Percentiles rank a stretch among this genome's conserved stretches.
Evolutionary conservation across 2,329 filamentous ascomycete species (phyloP).

Genomic region (Fusarium xylarioides): DNA sequence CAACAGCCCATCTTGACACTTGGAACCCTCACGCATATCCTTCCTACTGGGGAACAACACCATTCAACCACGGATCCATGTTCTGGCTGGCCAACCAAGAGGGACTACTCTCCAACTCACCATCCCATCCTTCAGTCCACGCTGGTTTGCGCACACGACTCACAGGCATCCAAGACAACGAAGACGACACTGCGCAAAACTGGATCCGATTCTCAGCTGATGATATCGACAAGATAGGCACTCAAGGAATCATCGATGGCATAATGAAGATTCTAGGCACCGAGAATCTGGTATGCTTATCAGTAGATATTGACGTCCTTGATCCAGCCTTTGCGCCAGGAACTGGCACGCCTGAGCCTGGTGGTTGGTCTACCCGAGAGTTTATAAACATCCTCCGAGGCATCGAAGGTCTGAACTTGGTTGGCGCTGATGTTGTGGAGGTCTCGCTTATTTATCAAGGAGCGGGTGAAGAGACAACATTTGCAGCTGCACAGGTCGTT

Average conservation of each 20-base stretch:
- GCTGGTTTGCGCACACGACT: slow-evolving; percentile 83
- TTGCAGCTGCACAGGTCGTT: slow-evolving; percentile 84
- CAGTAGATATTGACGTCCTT: slow-evolving; percentile 83
- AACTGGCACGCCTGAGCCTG: slow-evolving; percentile 88
- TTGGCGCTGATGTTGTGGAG: slow-evolving; percentile 91
- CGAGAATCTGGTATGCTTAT: slow-evolving; percentile 82
- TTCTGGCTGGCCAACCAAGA: slow-evolving; percentile 89
- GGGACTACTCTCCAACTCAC: slow-evolving; percentile 76
- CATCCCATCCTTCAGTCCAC: slow-evolving; percentile 77
- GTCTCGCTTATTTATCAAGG: slow-evolving; percentile 84
- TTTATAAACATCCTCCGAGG: slow-evolving; percentile 84
- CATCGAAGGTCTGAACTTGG: slow-evolving; percentile 82
- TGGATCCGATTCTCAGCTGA: slow-evolving; percentile 83
- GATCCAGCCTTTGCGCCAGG: slow-evolving; percentile 75
- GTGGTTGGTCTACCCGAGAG: slow-evolving; percentile 90
- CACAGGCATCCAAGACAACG: slow-evolving; percentile 72
- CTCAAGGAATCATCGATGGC: slow-evolving; percentile 71
- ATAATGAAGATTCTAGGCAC: slow-evolving; percentile 80
- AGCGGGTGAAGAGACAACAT: slow-evolving; percentile 78
- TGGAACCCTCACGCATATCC: slow-evolving; percentile 87
- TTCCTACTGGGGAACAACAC: slow-evolving; percentile 68
- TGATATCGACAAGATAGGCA: slow-evolving; percentile 86
- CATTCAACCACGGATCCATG: slow-evolving; percentile 90
- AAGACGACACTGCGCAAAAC: slow-evolving; percentile 77
- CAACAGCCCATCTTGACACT: slow-evolving; percentile 81